phyloP scores from a whole-genome alignment of 164 flowering plant genomes.

The Platanus orientalis region DNA sequence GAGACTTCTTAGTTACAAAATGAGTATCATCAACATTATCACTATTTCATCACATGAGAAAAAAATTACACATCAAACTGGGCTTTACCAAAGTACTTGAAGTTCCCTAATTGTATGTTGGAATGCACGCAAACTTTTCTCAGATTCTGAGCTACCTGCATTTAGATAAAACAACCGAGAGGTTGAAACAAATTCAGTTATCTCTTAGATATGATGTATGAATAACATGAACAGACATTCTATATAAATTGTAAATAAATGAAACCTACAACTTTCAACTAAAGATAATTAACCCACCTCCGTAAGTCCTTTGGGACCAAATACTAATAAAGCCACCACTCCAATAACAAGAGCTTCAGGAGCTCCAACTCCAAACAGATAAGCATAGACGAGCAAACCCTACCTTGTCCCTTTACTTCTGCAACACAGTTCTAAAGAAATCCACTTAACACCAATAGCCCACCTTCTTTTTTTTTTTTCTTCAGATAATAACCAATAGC shows the following conservation, averaged over 20 bases:
- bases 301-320: constrained; percentile 99
- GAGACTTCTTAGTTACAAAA: constrained; percentile 72
- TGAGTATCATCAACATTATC: constrained; percentile 1
- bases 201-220: neutral
- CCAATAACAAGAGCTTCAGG: constrained; percentile 98
- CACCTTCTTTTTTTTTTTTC: too few relatives aligned
- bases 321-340: constrained; percentile 94
- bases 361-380: constrained; percentile 98
- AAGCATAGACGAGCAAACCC: constrained; percentile 62
- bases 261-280: constrained; percentile 1
- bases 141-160: constrained; percentile 88
- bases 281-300: too few relatives aligned
- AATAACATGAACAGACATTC: neutral
- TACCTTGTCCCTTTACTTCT: constrained; percentile 50
- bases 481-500: too few relatives aligned
- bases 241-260: neutral
- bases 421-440: constrained; percentile 34
- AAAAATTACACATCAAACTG: constrained; percentile 2
- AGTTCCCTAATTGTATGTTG: constrained; percentile 96
- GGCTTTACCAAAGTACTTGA: constrained; percentile 49
- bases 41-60: neutral
- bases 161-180: constrained; percentile 6
- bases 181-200: neutral
- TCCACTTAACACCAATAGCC: too few relatives aligned
- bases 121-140: constrained; percentile 88